A percentile compares a stretch with the other conserved stretches of the same genome.
Evolutionary conservation across 2,329 filamentous ascomycete species (phyloP).

Genomic region (Setomelanomma holmii): DNA sequence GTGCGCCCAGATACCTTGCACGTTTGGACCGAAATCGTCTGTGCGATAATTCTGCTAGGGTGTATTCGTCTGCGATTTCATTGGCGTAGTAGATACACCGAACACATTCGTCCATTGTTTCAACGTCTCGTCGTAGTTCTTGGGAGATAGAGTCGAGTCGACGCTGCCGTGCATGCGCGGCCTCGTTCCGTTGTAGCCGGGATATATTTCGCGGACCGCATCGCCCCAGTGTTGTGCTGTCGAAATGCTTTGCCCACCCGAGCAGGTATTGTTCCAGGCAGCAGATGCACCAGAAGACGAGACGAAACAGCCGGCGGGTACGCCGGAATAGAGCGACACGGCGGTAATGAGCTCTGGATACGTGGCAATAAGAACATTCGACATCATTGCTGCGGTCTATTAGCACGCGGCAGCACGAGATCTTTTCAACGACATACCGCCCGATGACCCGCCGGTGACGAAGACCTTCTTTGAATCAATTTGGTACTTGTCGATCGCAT

Average conservation of each 20-base stretch:
- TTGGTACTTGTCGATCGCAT: conserved; percentile 60
- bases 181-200: conserved; percentile 58
- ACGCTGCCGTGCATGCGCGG: conserved; percentile 64
- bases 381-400: conserved; percentile 34
- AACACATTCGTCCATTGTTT: conserved; percentile 47
- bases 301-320: conserved; percentile 63
- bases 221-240: conserved; percentile 59
- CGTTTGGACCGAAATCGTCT: conserved; percentile 36
- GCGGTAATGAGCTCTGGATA: conserved; percentile 63
- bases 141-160: conserved; percentile 59
- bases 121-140: conserved; percentile 63
- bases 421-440: conserved; percentile 29
- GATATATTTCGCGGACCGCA: conserved; percentile 58
- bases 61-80: conserved; percentile 29
- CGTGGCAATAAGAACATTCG: conserved; percentile 57
- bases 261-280: conserved; percentile 62
- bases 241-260: conserved; percentile 55
- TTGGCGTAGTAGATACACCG: conserved; percentile 30
- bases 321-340: conserved; percentile 60
- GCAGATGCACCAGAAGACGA: conserved; percentile 51
- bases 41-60: conserved; percentile 38
- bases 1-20: conserved; percentile 37
- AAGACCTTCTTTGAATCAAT: conserved; percentile 62
- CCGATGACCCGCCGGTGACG: conserved; percentile 61
- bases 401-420: neutral